Conservation (phyloP, 2,329 filamentous ascomycete genomes). For the Alternaria dauci region DNA sequence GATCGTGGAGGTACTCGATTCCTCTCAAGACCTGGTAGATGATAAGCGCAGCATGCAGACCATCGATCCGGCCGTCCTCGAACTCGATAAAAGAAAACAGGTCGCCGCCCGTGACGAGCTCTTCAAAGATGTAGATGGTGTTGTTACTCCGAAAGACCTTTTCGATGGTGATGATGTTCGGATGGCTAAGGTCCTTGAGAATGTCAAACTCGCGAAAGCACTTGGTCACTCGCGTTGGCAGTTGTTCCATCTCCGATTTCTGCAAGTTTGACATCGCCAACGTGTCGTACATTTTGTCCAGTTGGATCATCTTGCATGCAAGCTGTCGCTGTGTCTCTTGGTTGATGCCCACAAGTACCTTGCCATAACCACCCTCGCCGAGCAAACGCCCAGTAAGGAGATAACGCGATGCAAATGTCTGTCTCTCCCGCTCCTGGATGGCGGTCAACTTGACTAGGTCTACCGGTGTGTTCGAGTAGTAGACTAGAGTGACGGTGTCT, state of each 20-base stretch:
- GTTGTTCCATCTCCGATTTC: slow-evolving; percentile 21
- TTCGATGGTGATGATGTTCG: slow-evolving; percentile 67
- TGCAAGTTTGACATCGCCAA: slow-evolving; percentile 13
- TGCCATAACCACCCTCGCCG: slow-evolving; percentile 63
- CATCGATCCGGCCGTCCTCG: slow-evolving; percentile 56
- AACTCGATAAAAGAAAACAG: slow-evolving; percentile 66
- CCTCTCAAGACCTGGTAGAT: slow-evolving; percentile 65
- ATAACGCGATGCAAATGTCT: slow-evolving; percentile 60
- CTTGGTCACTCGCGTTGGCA: slow-evolving; percentile 36
- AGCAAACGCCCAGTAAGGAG: slow-evolving; percentile 60
- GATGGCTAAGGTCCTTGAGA: slow-evolving; percentile 63
- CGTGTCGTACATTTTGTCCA: slow-evolving; percentile 47
- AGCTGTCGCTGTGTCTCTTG: slow-evolving; percentile 64
- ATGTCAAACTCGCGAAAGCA: slow-evolving; percentile 57
- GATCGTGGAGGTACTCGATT: slow-evolving; percentile 65
- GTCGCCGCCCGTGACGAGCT: slow-evolving; percentile 67
- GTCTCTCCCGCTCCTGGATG: slow-evolving; percentile 46
- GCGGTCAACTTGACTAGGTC: slow-evolving; percentile 25
- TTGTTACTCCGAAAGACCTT: slow-evolving; percentile 63
- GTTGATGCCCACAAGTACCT: slow-evolving; percentile 65
- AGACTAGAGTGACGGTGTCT: slow-evolving; percentile 37
- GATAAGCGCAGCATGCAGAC: slow-evolving; percentile 63
- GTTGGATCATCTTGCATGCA: slow-evolving; percentile 72
- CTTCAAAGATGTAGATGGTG: slow-evolving; percentile 68
- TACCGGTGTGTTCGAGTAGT: slow-evolving; percentile 21